Conservation (phyloP, 2,329 filamentous ascomycete species). For the Verticillium tricorpus region DNA sequence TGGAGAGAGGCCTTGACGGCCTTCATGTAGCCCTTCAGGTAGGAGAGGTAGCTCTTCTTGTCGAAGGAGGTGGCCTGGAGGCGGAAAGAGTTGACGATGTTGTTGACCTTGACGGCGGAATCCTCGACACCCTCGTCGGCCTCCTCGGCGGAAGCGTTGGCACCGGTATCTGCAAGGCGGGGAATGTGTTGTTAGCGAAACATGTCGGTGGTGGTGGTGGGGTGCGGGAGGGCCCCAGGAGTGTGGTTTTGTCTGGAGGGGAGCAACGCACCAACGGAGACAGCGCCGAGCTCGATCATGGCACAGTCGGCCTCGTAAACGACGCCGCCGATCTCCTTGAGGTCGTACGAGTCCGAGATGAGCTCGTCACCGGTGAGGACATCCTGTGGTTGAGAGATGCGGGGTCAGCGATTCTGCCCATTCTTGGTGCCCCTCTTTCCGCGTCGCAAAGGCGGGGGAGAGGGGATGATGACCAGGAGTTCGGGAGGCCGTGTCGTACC, state of each 20-base stretch:
- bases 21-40: conserved; percentile 96
- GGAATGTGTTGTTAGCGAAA: background rate
- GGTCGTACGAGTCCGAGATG: conserved; percentile 88
- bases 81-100: conserved; percentile 90
- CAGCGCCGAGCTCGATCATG: conserved; percentile 77
- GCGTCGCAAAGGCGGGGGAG: conserved; percentile 1
- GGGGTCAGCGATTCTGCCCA: conserved; percentile 16
- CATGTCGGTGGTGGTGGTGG: background rate
- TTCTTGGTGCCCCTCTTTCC: conserved; percentile 1
- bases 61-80: conserved; percentile 73
- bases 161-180: conserved; percentile 66
- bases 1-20: conserved; percentile 68
- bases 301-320: conserved; percentile 89
- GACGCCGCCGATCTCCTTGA: conserved; percentile 74
- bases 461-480: conserved; percentile 6
- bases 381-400: conserved; percentile 56
- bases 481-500: conserved; percentile 38
- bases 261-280: conserved; percentile 62
- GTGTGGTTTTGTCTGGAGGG: no score
- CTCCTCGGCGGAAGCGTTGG: conserved; percentile 95
- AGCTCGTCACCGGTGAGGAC: conserved; percentile 88
- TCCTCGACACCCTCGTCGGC: conserved; percentile 74
- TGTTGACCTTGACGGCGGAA: conserved; percentile 70
- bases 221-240: background rate
- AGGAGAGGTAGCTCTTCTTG: conserved; percentile 79